A percentile compares a stretch with the other conserved stretches of the same genome.
Evolutionary conservation across 75 land plant genomes (phyloP).

Genomic region (Sequoiadendron giganteum): DNA sequence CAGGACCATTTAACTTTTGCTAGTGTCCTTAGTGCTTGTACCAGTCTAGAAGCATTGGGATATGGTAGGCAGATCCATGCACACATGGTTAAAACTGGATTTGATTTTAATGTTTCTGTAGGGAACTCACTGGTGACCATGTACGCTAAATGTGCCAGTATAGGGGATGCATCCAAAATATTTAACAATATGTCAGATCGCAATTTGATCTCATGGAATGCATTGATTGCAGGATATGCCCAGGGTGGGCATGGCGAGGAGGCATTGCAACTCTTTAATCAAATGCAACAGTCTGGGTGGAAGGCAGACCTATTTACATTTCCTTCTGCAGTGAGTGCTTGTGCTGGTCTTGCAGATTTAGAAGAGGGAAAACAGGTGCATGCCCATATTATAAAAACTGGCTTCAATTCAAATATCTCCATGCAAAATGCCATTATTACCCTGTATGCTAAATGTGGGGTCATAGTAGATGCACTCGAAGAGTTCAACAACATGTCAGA

Average conservation of each 20-base stretch:
- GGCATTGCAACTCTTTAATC: conserved; percentile 51
- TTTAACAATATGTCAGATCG: conserved; percentile 52
- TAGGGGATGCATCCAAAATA: conserved; percentile 37
- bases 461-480: conserved; percentile 47
- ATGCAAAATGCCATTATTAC: conserved; percentile 52
- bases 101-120: conserved; percentile 45
- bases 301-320: conserved; percentile 44
- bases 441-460: conserved; percentile 79
- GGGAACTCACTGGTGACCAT: conserved; percentile 69
- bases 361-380: conserved; percentile 57
- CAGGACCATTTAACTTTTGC: conserved; percentile 64
- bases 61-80: conserved; percentile 68
- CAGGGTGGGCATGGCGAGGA: conserved; percentile 58
- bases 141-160: conserved; percentile 45
- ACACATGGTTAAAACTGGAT: conserved; percentile 41
- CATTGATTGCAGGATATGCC: conserved; percentile 62
- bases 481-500: conserved; percentile 40
- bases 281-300: conserved; percentile 47
- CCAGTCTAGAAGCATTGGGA: conserved; percentile 47
- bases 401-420: conserved; percentile 26
- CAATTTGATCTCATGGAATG: conserved; percentile 72
- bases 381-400: conserved; percentile 45
- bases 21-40: conserved; percentile 80
- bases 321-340: conserved; percentile 57
- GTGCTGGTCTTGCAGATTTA: conserved; percentile 49